phyloP scores from a whole-genome alignment of 163 green algal genomes.

The Prototheca cutis region DNA sequence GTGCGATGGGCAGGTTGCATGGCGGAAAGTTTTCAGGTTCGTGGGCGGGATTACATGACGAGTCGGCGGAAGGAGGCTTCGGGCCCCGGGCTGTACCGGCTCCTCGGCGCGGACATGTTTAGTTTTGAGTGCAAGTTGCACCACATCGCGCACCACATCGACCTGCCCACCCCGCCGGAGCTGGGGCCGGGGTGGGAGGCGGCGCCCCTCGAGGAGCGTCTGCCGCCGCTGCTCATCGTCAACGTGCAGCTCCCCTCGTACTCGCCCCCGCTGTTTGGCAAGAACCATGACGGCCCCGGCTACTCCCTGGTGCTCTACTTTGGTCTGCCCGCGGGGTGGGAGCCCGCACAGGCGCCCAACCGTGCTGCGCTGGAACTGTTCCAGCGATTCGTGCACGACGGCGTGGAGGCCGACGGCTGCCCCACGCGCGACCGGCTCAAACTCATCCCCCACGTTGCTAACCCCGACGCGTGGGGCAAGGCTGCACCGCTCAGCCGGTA shows the following conservation, averaged over 20 bases:
- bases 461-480: conserved; percentile 27
- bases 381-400: conserved; percentile 60
- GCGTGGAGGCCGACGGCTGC: conserved; percentile 51
- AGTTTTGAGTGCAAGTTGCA: conserved; percentile 48
- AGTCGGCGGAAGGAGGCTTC: conserved; percentile 49
- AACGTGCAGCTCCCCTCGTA: conserved; percentile 79
- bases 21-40: conserved; percentile 45
- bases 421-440: conserved; percentile 63
- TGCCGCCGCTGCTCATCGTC: conserved; percentile 72
- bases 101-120: conserved; percentile 42
- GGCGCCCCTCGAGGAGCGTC: conserved; percentile 25
- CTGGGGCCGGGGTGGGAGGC: conserved; percentile 9
- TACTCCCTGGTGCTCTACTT: conserved; percentile 76
- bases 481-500: conserved; percentile 45
- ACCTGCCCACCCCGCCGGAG: conserved; percentile 29
- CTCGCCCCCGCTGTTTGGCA: conserved; percentile 21
- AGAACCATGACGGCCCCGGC: conserved; percentile 51
- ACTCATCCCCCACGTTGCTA: conserved; percentile 46
- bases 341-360: conserved; percentile 37
- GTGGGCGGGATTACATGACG: conserved; percentile 58
- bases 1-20: conserved; percentile 26
- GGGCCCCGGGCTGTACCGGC: conserved; percentile 46
- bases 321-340: conserved; percentile 40
- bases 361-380: conserved; percentile 54
- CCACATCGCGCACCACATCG: conserved; percentile 39